Percentiles rank a stretch among this genome's conserved stretches.
Conservation (phyloP, 768 basidiomycete species). For the Boletus tomentosulus region DNA sequence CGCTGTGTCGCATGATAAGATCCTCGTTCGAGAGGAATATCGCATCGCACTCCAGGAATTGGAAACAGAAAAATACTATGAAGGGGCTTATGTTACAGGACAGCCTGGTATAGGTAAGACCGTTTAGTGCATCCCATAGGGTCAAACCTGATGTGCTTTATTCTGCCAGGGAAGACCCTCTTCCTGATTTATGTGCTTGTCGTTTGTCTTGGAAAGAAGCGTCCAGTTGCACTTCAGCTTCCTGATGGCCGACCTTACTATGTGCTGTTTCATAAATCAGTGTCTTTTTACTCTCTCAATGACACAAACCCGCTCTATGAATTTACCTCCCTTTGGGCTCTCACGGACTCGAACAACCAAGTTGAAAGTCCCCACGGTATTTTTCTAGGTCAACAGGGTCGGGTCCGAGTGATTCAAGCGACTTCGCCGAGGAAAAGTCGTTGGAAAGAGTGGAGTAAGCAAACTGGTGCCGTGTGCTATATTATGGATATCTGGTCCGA, state of each 20-base stretch:
- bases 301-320: not conserved
- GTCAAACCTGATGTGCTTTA: not conserved
- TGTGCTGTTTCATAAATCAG: not conserved
- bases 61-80: no score
- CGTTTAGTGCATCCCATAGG: not conserved
- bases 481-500: constrained; percentile 4
- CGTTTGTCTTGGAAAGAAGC: not conserved
- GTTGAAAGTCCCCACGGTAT: not conserved
- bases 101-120: no score
- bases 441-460: constrained; percentile 4
- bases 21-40: no score
- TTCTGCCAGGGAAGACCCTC: not conserved
- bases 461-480: not conserved
- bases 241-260: not conserved
- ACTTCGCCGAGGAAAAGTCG: not conserved
- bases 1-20: no score
- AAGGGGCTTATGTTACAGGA: no score
- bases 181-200: not conserved
- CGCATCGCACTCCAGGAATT: no score
- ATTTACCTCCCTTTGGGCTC: not conserved
- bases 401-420: not conserved
- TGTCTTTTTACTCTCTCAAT: not conserved
- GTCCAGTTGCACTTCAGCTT: not conserved
- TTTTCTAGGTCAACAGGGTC: not conserved
- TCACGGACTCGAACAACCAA: not conserved